A percentile compares a stretch with the other conserved stretches of the same genome.
Conservation (phyloP, 768 basidiomycete genomes). For the Mrakia blollopis region DNA sequence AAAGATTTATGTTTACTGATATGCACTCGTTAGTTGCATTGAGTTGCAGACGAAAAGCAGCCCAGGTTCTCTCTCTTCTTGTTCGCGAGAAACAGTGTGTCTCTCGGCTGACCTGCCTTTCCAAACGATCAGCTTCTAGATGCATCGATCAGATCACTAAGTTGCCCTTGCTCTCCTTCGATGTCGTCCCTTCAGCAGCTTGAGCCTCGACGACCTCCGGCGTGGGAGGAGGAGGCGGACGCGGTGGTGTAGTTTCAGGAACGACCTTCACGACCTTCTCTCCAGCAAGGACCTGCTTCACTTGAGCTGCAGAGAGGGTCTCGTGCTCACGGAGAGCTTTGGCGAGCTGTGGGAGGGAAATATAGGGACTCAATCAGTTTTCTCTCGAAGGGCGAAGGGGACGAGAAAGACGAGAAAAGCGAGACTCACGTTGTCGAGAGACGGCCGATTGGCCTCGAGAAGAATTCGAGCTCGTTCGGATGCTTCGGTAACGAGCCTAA, state of each 20-base stretch:
- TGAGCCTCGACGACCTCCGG: too few species aligned
- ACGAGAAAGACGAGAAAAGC: not conserved
- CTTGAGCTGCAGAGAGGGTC: conserved; percentile 20
- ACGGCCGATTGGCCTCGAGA: conserved; percentile 4
- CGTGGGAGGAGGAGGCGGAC: not conserved
- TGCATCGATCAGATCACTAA: too few species aligned
- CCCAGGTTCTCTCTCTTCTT: too few species aligned
- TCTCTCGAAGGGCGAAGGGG: not conserved
- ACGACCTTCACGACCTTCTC: not conserved
- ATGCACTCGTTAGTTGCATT: too few species aligned
- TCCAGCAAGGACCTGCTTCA: conserved; percentile 6
- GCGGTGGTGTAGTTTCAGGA: not conserved
- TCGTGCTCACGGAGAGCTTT: conserved; percentile 24
- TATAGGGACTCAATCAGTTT: not conserved
- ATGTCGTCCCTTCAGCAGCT: not conserved
- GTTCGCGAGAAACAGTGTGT: too few species aligned
- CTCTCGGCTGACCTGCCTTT: too few species aligned
- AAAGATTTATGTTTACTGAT: too few species aligned
- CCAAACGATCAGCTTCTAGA: too few species aligned
- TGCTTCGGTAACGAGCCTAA: conserved; percentile 16
- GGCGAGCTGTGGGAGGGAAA: conserved; percentile 12
- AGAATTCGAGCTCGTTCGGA: conserved; percentile 13
- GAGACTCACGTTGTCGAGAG: conserved; percentile 18
- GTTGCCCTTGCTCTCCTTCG: not conserved
- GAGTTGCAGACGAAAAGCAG: too few species aligned